Evolutionary conservation across 2,329 filamentous ascomycete species (phyloP), one percentile per base, ranked within the genome.

Genomic region (Thielaviopsis musarum): DNA sequence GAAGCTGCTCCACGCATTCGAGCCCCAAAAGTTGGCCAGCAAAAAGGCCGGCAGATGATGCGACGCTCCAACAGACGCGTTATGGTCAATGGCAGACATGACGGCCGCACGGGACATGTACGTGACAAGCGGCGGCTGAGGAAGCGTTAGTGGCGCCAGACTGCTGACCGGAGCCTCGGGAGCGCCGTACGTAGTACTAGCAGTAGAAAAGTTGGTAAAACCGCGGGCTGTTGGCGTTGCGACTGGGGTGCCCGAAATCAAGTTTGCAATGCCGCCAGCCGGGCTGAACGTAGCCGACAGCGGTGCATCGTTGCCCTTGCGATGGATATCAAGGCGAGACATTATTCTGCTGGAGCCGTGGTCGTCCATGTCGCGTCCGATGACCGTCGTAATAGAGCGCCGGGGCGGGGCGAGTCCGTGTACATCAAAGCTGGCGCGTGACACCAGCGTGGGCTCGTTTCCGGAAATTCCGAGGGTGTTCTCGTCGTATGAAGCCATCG

Each of bases 11-110:
- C 90, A 95, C 54, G 90, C 84, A 60, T 83, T 86, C 66, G 84
- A 94, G 56, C 91, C 91, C 91, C 91, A 97, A 59, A 94, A 80
- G 68, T 97, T 97, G 34, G 91, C 91, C 75, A 95, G 81, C 62
- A 96, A 83, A 15, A 88, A 89, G 56, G 87, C 87, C 1, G 91
- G 88, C 71, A 95, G 82, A 22, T 80, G 80, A 51, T 85, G 81
- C n/a, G 78, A 78, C 54, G 76, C 80, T n/a, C 83, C 82, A 19
- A 82, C 70, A 2, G 78, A 79, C 60, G 89, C 75, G 1, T 82
- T 82, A 62, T 85, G 80, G 67, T 95, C 90, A 57, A 84, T 85
- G 65, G 85, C 88, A 17, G 91, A 81, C 26, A 88, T 77, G 24
- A 96, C 86, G 22, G 91, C 91, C 22, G 83, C 83, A 67, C 88